phyloP scores from a whole-genome alignment of 345 rosid species.

The Lenwebbia sp. region DNA sequence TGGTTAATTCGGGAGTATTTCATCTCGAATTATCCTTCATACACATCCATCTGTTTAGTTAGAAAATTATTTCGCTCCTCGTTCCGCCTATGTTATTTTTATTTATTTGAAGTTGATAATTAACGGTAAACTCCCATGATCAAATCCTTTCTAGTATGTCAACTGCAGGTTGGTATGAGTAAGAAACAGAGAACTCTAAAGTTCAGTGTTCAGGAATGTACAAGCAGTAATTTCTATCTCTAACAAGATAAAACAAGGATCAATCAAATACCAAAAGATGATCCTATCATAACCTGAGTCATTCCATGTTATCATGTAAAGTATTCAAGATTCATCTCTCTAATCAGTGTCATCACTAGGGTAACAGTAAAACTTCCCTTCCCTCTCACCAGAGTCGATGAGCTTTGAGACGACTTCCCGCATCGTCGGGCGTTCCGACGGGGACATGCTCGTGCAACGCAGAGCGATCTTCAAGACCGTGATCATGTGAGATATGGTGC shows the following conservation, averaged over 20 bases:
- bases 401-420: conserved; percentile 71
- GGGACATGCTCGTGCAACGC: conserved; percentile 60
- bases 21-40: neutral
- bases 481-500: conserved; percentile 52
- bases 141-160: neutral
- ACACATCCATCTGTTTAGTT: neutral
- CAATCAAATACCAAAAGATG: neutral
- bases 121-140: no score
- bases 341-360: conserved; percentile 3
- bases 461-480: conserved; percentile 65
- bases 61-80: neutral
- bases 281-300: neutral
- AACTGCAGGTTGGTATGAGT: neutral
- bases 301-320: neutral
- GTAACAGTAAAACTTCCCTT: conserved; percentile 15
- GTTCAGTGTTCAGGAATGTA: neutral
- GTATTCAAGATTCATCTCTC: neutral
- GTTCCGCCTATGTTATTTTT: neutral
- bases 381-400: conserved; percentile 39
- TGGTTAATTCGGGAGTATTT: neutral
- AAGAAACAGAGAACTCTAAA: neutral
- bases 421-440: conserved; percentile 59
- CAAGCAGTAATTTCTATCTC: neutral
- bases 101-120: no score
- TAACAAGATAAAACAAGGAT: neutral